Base-by-base conservation (phyloP, 371 early-diverging fungal genomes). In the Fennellomyces sp. region DNA sequence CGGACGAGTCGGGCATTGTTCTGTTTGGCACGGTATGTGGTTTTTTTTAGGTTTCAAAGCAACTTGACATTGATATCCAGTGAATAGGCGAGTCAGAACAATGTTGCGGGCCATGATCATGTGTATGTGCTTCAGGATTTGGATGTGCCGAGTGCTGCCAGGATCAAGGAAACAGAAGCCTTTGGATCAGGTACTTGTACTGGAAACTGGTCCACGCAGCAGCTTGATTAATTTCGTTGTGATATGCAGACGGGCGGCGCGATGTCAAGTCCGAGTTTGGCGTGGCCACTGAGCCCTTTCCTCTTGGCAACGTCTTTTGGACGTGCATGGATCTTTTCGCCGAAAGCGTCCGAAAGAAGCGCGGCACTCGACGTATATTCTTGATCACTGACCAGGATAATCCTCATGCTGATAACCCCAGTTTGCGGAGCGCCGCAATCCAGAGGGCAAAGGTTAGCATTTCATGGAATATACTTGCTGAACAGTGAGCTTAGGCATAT, bases 321-420 rank as follows among this genome's bases (percentile, higher is more conserved):
- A 73, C 80, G 0, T 84, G 84, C 49, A 79, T 80, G 21, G 84
- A 76, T 13, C 58, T 88, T 21, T 88, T 90, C 59, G 66, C 82
- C 23, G 66, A 69, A 57, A 74, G 80, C 30, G 70, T 83, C 1
- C n/a, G n/a, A n/a, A 72, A 80, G 38, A 84, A 83, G 27, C 51
- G 68, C 15, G 83, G 83, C 26, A 67, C 73, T 2, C 86, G 85
- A 63, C 84, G 89, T 21, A 48, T 91, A 39, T 89, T 91, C 48
- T 51, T 91, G 3, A 78, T 90, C 47, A 90, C 92, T 21, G 81
- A 86, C 51, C 77, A 87, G 45, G 88, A 88, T 30, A 73, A 83
- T 53, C 92, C 92, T 2, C 83, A 86, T 50, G 27, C 61, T 0
- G 66, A 59, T 7, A 81, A 86, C 51, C 31, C 70, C 6, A 68